Base-by-base conservation (phyloP, 345 rosid genomes). In the Tarenaya hassleriana region DNA sequence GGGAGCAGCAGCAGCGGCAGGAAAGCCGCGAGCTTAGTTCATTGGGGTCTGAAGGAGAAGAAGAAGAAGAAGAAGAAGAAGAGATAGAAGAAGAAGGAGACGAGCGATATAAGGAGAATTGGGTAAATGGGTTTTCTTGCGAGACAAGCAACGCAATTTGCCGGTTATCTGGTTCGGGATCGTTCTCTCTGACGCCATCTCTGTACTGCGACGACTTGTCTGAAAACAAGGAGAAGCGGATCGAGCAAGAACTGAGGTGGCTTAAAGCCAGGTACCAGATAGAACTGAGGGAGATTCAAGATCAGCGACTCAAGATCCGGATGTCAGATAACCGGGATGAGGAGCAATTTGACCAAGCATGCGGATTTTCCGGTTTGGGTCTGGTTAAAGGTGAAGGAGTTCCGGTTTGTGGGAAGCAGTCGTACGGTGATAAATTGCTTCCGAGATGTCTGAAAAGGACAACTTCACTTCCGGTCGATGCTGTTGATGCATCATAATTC, bases 1-100 rank as follows among this genome's bases (percentile, higher is more conserved):
- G 92, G 96, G 76, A 44, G 70, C 77, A 79, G 52, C 71, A 67
- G 85, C 80, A 49, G 67, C 87, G 79, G 63, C 94, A 71, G 8
- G 95, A 80, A 64, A 85, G 91, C 66, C 76, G 78, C 0, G 95
- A 85, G 39, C 75, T 81, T 51, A 83, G 83, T 71, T 77, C 85
- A 1, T 65, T 69, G 10, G 88, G 73, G 33, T 77, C 72, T 6
- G 72, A 76, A 75, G 60, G 69, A 3, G 92, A 91, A 48, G 75
- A 82, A 60, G 82, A 86, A 39, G 57, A 37, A 10, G 1, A 58
- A 10, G 70, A 66, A 47, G 70, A 59, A 39, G 42, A 39, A 39
- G 42, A 39, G 29, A 24, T 24, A 24, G 3, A 24, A 24, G 29
- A 8, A 37, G 41, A 10, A 37, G n/a, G n/a, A n/a, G n/a, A n/a